Percentiles rank a stretch among this genome's conserved stretches.
These are phyloP conservation scores for Clathrospora elynae DNA, from an alignment of 2,329 filamentous ascomycete genomes.

Conservation along the genomic window DNA sequence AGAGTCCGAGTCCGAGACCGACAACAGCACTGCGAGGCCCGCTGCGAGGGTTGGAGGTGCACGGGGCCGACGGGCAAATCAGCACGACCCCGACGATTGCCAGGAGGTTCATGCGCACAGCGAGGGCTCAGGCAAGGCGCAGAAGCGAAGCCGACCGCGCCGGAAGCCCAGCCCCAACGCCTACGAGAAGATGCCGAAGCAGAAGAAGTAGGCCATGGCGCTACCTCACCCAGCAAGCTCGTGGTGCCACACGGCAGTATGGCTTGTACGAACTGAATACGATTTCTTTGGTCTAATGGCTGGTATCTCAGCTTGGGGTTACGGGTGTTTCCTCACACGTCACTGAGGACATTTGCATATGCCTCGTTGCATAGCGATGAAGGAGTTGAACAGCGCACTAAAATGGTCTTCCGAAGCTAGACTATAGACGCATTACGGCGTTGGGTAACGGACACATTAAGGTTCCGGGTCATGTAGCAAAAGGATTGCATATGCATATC, in stretches of 20 bases:
- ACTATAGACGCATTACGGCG: constrained; percentile 29
- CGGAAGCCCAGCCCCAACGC: constrained; percentile 75
- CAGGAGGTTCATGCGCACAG: constrained; percentile 49
- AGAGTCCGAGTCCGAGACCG: constrained; percentile 59
- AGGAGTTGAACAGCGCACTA: constrained; percentile 6
- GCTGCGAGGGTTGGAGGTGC: constrained; percentile 34
- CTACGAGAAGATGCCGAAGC: constrained; percentile 75
- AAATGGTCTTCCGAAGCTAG: constrained; percentile 21
- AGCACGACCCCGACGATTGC: constrained; percentile 41
- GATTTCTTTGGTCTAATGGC: constrained; percentile 10
- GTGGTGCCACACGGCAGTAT: constrained; percentile 2
- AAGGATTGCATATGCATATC: constrained; percentile 3
- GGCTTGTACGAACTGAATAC: constrained; percentile 15
- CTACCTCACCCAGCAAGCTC: constrained; percentile 5
- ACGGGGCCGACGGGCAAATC: constrained; percentile 32
- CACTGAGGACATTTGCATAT: constrained; percentile 6
- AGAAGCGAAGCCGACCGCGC: constrained; percentile 48
- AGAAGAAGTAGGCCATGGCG: constrained; percentile 38
- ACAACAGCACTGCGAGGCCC: constrained; percentile 56
- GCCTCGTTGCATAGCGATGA: constrained; percentile 23
- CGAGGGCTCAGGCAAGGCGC: constrained; percentile 49
- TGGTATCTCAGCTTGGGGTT: constrained; percentile 18
- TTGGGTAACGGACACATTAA: not conserved
- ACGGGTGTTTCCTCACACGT: constrained; percentile 5
- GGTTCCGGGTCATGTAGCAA: not conserved